Evolutionary conservation across 2,329 filamentous ascomycete species (phyloP), one percentile per base, ranked within the genome.

Genomic region (Aspergillus texensis): DNA sequence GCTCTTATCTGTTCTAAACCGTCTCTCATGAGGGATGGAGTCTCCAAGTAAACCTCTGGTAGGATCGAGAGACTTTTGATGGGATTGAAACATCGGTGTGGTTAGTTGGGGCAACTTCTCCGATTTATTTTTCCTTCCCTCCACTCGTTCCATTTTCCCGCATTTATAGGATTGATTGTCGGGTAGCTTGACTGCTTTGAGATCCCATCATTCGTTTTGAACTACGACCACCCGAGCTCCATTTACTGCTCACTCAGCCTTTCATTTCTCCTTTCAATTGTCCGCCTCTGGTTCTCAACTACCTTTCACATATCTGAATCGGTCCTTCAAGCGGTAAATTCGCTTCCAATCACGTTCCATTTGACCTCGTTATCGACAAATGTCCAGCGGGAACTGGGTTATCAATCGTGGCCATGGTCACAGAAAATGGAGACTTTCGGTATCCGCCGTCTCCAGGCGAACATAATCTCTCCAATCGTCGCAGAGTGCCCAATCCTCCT

Each of bases 351-450:
- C 57, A 57, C 34, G 30, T 45, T 52, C 21, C n/a, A 28, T 30
- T 43, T 60, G 32, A 50, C 54, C 16, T 41, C 32, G 45, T 60
- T 54, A 64, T 66, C 70, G 72, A 77, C 76, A 73, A 79, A 79
- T 79, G 77, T 79, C 75, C 76, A 77, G 69, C 74, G 70, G 70
- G 73, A 71, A 70, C 73, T 75, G 72, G 69, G 67, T 74, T 63
- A 67, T 70, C 71, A 34, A 63, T 71, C 71, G 78, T 79, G 78
- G 77, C 78, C 75, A 80, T 80, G 78, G 77, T 79, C 78, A 79
- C 77, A 76, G 76, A 75, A 74, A 75, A 75, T 77, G 76, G 73
- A 71, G 72, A 71, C 64, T 66, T 70, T 74, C 75, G 71, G 69
- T 75, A 73, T 68, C 72, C 72, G 67, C 71, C 72, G 66, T 70